Conservation (phyloP, 108 stramenopile genomes). For the Nitzschia palea region DNA sequence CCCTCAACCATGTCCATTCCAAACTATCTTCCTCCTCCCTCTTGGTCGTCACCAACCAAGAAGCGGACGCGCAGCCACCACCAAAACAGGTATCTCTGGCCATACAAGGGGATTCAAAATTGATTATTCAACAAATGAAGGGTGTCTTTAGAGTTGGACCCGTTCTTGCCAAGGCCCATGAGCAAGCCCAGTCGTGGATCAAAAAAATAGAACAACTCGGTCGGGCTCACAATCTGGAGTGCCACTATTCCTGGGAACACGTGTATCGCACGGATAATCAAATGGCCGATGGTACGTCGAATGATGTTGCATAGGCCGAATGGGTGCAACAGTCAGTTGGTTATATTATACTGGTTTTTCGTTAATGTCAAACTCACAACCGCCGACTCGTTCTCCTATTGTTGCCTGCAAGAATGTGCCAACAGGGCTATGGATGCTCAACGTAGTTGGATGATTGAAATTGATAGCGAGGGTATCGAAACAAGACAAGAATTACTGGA, state of each 20-base stretch:
- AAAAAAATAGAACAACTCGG: not conserved
- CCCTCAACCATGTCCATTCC: conserved; percentile 43
- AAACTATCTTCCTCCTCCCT: no score
- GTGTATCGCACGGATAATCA: conserved; percentile 68
- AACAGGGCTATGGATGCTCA: conserved; percentile 81
- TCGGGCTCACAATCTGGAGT: not conserved
- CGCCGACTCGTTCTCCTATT: not conserved
- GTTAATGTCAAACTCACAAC: not conserved
- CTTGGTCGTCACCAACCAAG: not conserved
- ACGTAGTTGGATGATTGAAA: conserved; percentile 41
- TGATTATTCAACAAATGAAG: conserved; percentile 76
- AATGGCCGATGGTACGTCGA: conserved; percentile 60
- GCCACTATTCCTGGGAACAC: conserved; percentile 44
- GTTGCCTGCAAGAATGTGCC: no score
- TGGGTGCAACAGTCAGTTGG: not conserved
- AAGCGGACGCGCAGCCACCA: not conserved
- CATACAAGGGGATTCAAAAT: conserved; percentile 71
- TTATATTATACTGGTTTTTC: not conserved
- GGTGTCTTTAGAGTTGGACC: conserved; percentile 16
- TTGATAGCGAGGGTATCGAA: not conserved
- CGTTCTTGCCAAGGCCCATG: conserved; percentile 6
- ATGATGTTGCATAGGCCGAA: no score
- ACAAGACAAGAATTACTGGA: not conserved
- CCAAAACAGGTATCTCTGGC: conserved; percentile 1
- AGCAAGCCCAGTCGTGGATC: conserved; percentile 12